A percentile compares a stretch with the other conserved stretches of the same genome.
Evolutionary conservation across 768 basidiomycete genomes (phyloP).

Genomic region (Amanita fuliginea): DNA sequence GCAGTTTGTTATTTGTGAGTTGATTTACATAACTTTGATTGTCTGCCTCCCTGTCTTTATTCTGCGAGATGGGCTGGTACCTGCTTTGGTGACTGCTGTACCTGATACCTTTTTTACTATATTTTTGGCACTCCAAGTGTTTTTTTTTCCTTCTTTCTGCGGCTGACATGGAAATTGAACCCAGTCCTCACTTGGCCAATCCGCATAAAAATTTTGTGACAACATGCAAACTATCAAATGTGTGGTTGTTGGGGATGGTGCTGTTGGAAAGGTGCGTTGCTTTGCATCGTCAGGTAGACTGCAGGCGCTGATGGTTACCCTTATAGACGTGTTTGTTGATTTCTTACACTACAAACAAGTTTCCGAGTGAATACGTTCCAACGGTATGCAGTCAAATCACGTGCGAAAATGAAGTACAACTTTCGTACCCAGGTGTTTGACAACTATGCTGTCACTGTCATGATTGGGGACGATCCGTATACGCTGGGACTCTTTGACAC

Average conservation of each 20-base stretch:
- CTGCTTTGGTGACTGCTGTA: not conserved
- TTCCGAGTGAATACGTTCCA: slow-evolving; percentile 98
- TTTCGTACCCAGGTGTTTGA: slow-evolving; percentile 68
- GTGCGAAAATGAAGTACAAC: slow-evolving; percentile 11
- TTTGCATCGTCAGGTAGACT: not conserved
- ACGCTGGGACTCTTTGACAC: slow-evolving; percentile 98
- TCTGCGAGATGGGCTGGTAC: not conserved
- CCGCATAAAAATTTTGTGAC: slow-evolving; percentile 13
- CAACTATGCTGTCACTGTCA: slow-evolving; percentile 99
- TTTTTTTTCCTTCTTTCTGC: not conserved
- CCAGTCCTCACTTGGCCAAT: slow-evolving; percentile 6
- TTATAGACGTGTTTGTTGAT: slow-evolving; percentile 93
- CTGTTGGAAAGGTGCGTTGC: slow-evolving; percentile 83
- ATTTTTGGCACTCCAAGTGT: not conserved
- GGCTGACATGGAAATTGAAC: slow-evolving; percentile 8
- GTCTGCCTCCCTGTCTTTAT: not conserved
- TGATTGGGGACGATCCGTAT: slow-evolving; percentile 99
- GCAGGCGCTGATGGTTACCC: not conserved
- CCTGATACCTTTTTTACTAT: not conserved
- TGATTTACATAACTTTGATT: not conserved
- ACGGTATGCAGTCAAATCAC: slow-evolving; percentile 52
- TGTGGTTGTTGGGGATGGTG: slow-evolving; percentile 96
- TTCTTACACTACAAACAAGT: slow-evolving; percentile 97
- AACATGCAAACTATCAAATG: slow-evolving; percentile 96
- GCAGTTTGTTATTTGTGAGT: slow-evolving; percentile 1